Conservation (phyloP, 1,284 basidiomycete genomes). For the Inonotus obliquus region DNA sequence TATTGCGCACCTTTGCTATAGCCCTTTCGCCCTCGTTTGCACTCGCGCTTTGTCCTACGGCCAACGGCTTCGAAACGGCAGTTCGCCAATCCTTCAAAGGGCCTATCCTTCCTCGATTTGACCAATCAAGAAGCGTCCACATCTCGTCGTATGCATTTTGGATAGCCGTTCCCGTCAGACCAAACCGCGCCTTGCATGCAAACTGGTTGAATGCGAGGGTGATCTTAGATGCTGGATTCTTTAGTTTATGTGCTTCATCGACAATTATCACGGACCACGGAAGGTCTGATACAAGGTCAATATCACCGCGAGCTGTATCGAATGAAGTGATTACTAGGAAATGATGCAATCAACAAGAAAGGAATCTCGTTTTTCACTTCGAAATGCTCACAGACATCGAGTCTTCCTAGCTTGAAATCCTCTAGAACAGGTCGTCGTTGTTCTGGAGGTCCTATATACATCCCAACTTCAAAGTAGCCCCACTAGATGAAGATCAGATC, state of each 20-base stretch:
- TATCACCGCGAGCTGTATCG: conserved; percentile 63
- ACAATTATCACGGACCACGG: conserved; percentile 69
- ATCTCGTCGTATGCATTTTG: conserved; percentile 84
- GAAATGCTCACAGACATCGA: conserved; percentile 61
- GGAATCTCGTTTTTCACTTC: neutral
- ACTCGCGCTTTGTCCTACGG: conserved; percentile 59
- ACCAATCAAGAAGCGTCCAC: conserved; percentile 82
- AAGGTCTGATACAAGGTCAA: conserved; percentile 58
- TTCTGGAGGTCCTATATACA: conserved; percentile 50
- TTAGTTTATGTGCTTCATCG: conserved; percentile 81
- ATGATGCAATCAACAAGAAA: neutral
- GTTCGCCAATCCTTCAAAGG: conserved; percentile 64
- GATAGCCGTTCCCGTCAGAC: conserved; percentile 79
- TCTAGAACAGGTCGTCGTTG: conserved; percentile 50
- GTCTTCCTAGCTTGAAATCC: conserved; percentile 68
- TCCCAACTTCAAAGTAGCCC: conserved; percentile 77
- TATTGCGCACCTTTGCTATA: conserved; percentile 21
- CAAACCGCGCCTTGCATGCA: conserved; percentile 57
- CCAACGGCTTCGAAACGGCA: conserved; percentile 62
- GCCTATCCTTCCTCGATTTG: conserved; percentile 66
- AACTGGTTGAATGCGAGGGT: conserved; percentile 64
- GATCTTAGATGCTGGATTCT: conserved; percentile 63
- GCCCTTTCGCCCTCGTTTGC: conserved; percentile 60
- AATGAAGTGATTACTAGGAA: conserved; percentile 64
- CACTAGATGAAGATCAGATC: conserved; percentile 44